These are phyloP conservation scores for Phytophthora crassamura DNA, from an alignment of 352 stramenopile genomes.

Conservation along the genomic window DNA sequence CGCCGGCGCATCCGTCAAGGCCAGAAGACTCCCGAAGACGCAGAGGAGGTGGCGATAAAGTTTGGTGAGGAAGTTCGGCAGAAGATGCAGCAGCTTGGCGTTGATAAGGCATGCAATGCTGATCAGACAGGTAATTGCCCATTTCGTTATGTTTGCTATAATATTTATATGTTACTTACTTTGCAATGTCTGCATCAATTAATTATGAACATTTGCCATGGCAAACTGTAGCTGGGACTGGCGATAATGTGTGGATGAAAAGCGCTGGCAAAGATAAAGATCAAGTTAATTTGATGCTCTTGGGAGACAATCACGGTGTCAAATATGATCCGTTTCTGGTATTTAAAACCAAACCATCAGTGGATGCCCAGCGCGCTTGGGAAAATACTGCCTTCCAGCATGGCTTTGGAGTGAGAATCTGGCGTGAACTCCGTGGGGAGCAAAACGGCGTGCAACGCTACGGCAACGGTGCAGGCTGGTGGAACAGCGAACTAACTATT, in stretches of 20 bases:
- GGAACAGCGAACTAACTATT: conserved; percentile 29
- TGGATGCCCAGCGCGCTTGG: neutral
- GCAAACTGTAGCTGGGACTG: neutral
- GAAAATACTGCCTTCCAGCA: conserved; percentile 14
- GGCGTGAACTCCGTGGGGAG: neutral
- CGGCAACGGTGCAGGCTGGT: conserved; percentile 26
- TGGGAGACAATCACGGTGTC: conserved; percentile 21
- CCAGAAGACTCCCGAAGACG: conserved; percentile 5
- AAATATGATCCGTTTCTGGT: conserved; percentile 37
- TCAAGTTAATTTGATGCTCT: conserved; percentile 27
- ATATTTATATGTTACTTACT: too few relatives aligned
- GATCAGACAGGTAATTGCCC: too few relatives aligned
- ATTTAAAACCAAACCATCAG: conserved; percentile 26
- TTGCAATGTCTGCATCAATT: too few relatives aligned
- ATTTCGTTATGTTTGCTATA: too few relatives aligned
- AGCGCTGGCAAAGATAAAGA: conserved; percentile 31
- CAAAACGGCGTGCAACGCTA: conserved; percentile 1
- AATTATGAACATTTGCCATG: conserved; percentile 13
- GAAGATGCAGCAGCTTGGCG: neutral
- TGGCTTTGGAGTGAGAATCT: neutral
- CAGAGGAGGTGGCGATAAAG: neutral
- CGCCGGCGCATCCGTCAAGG: neutral
- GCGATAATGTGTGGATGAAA: conserved; percentile 19
- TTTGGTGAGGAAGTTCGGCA: neutral
- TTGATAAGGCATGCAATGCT: too few relatives aligned